Base-by-base conservation (phyloP, 148 eudicot genomes). In the Oxyria digyna region DNA sequence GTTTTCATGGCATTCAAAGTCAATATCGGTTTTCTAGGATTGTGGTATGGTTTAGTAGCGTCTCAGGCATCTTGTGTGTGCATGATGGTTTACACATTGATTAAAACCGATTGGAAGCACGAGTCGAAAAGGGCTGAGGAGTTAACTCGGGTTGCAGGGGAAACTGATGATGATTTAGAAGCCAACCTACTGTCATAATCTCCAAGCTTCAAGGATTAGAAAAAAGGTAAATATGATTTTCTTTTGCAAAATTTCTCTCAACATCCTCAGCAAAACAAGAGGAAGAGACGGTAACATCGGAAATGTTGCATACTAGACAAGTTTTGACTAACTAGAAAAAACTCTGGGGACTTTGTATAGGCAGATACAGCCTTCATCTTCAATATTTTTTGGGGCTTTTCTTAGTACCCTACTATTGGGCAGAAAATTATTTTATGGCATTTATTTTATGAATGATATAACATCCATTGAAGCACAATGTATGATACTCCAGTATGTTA, bases 11-110 rank as follows among this genome's bases (percentile, higher is more conserved):
- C 89, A 4, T 94, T 94, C 38, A 74, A 67, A 63, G 32, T 83
- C 8, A 74, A 85, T 54, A 37, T 74, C 1, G 98, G 98, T 8
- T 90, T 87, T 49, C 42, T 67, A 26, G 98, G 98, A 1, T 72
- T 94, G 17, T 90, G 91, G 97, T 66, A 83, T 66, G 96, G 97
- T 17, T 62, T 90, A 3, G 88, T 89, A 1, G 91, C 86, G 3
- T 79, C 96, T 4, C 92, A 89, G 69, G 82, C 68, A 0, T 77
- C 90, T 1, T 90, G 96, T 73, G 31, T 76, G 68, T 55, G 52
- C 29, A 78, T 94, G 88, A 94, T 94, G 96, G 55, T 88, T 11
- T 79, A 62, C 65, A 80, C 75, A 6, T 65, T 94, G 81, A 48
- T 72, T 18, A 71, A 65, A 59, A 94, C 96, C 0, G 87, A 90